Evolutionary conservation across 2,329 filamentous ascomycete species (phyloP).

Genomic region (Teratosphaeriaceae sp.): DNA sequence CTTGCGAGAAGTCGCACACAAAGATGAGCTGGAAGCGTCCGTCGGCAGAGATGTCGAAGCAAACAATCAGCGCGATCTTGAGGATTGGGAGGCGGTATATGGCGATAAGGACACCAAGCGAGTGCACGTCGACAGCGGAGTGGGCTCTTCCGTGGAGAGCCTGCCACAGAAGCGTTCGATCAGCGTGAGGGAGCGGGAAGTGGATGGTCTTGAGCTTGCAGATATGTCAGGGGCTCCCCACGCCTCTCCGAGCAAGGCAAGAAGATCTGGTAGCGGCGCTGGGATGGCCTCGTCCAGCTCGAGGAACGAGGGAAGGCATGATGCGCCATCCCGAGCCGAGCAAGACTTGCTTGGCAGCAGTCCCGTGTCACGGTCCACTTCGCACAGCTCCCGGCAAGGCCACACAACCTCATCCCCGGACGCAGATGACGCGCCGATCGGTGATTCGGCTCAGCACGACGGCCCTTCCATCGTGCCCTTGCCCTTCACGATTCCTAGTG

Average conservation of each 20-base stretch:
- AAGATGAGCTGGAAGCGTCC: constrained; percentile 61
- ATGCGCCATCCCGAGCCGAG: too few species aligned
- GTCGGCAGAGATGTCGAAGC: constrained; percentile 62
- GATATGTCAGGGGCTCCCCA: constrained; percentile 34
- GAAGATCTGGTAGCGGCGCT: too few species aligned
- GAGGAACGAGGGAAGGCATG: too few species aligned
- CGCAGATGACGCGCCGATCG: too few species aligned
- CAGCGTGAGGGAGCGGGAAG: constrained; percentile 28
- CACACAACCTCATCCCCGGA: too few species aligned
- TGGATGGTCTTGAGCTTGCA: constrained; percentile 50
- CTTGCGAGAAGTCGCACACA: constrained; percentile 49
- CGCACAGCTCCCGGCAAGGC: too few species aligned
- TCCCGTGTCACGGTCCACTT: too few species aligned
- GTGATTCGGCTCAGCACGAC: too few species aligned
- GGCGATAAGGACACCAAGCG: constrained; percentile 47
- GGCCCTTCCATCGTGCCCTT: constrained; percentile 48
- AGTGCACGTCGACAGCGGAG: constrained; percentile 45
- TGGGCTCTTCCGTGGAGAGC: constrained; percentile 35
- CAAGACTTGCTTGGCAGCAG: too few species aligned
- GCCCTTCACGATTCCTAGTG: constrained; percentile 55
- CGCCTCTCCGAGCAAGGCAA: too few species aligned
- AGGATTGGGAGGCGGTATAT: constrained; percentile 72
- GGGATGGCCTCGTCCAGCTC: too few species aligned
- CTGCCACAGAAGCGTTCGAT: constrained; percentile 27
- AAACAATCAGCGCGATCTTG: constrained; percentile 54